These are phyloP conservation scores for Pigoraptor vietnamica DNA, from an alignment of 78 protist species.

Conservation along the genomic window DNA sequence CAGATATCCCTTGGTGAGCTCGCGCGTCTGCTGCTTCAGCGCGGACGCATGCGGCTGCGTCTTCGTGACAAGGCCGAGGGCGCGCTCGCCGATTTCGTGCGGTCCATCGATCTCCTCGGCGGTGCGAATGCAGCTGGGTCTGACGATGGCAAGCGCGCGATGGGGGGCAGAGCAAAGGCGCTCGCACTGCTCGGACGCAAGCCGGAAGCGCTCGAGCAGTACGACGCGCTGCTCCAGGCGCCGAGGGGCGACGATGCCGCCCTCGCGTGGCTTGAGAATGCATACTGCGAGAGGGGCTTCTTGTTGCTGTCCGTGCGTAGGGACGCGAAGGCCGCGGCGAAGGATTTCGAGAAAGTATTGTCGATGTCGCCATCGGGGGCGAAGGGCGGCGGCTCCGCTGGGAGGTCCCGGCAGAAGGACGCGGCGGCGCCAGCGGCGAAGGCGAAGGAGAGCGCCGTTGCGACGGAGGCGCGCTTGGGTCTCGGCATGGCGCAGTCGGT, in stretches of 20 bases:
- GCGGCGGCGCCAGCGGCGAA: too few species aligned
- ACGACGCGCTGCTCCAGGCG: too few species aligned
- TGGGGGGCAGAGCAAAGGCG: background rate
- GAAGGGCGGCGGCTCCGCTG: background rate
- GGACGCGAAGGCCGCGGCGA: background rate
- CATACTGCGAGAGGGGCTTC: background rate
- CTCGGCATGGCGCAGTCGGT: background rate
- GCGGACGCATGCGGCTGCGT: background rate
- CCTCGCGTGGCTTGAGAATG: too few species aligned
- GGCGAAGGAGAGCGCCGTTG: background rate
- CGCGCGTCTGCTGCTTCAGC: background rate
- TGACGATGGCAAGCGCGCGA: background rate
- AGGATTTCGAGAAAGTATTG: background rate
- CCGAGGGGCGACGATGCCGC: too few species aligned
- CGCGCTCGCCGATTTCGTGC: background rate
- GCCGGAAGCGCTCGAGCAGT: background rate
- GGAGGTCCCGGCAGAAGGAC: too few species aligned
- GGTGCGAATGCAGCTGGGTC: background rate
- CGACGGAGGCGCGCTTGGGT: background rate
- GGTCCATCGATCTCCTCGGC: background rate
- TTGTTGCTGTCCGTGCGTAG: background rate
- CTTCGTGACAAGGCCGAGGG: background rate
- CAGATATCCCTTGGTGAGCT: background rate
- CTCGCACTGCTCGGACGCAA: background rate
- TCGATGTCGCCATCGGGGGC: background rate